These are phyloP conservation scores for Wickerhamomyces alni DNA, from an alignment of 805 yeast species.

Conservation along the genomic window DNA sequence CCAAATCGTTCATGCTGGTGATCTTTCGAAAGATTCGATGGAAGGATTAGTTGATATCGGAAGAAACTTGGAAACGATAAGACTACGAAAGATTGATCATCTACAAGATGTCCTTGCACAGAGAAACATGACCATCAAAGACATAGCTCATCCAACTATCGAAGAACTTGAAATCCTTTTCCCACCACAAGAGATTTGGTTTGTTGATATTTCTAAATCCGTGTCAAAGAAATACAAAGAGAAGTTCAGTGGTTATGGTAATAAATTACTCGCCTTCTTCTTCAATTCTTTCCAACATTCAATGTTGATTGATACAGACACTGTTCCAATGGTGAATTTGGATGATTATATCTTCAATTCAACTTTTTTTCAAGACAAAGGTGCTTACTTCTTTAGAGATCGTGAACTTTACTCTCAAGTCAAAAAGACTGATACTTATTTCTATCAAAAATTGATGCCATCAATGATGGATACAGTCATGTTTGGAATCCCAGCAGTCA, in stretches of 20 bases:
- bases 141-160: background rate
- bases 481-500: conserved; percentile 26
- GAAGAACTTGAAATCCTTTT: conserved; percentile 7
- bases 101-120: background rate
- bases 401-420: conserved; percentile 28
- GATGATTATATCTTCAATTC: conserved; percentile 27
- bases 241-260: conserved; percentile 31
- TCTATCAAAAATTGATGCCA: conserved; percentile 39
- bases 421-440: conserved; percentile 20
- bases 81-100: background rate
- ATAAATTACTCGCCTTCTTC: conserved; percentile 37
- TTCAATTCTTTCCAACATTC: conserved; percentile 40
- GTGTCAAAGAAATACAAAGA: conserved; percentile 8
- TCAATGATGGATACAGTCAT: conserved; percentile 26
- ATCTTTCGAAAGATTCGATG: conserved; percentile 25
- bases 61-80: conserved; percentile 3
- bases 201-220: conserved; percentile 21
- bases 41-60: conserved; percentile 27
- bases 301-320: conserved; percentile 42
- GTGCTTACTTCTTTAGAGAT: conserved; percentile 33
- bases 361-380: conserved; percentile 21
- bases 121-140: background rate
- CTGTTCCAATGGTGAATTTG: conserved; percentile 33
- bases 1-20: conserved; percentile 26
- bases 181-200: conserved; percentile 28